phyloP scores from a whole-genome alignment of 2,329 filamentous ascomycete species.

The Fusarium continuum region DNA sequence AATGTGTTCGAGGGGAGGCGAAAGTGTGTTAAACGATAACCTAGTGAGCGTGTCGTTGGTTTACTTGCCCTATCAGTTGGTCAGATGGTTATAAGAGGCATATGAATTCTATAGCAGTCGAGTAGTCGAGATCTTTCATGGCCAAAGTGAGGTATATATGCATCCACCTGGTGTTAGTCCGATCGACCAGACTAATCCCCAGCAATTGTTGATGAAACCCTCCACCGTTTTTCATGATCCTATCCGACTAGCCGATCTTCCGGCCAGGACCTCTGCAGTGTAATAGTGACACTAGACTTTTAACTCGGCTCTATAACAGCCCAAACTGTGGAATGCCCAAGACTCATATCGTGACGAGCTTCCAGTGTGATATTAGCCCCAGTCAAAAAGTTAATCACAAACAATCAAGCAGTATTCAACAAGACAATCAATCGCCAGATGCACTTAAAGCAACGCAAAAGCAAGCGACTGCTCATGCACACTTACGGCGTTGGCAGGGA shows the following conservation, averaged over 20 bases:
- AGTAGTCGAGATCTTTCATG: neutral
- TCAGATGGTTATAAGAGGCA: too few species aligned
- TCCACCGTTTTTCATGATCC: conserved; percentile 3
- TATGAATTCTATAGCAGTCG: too few species aligned
- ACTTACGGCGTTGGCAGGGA: conserved; percentile 35
- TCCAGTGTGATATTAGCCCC: conserved; percentile 10
- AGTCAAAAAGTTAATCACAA: conserved; percentile 8
- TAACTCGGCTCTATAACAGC: too few species aligned
- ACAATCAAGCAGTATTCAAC: neutral
- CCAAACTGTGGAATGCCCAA: neutral
- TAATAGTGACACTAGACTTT: too few species aligned
- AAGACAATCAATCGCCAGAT: conserved; percentile 1
- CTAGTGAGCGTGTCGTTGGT: too few species aligned
- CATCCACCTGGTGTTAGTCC: neutral
- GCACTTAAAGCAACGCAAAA: neutral
- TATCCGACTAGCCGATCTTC: neutral
- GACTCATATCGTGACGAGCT: neutral
- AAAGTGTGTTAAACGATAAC: too few species aligned
- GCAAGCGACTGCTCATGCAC: conserved; percentile 24
- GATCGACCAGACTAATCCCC: neutral
- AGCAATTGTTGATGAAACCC: conserved; percentile 18
- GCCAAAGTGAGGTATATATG: neutral
- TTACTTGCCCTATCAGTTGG: too few species aligned
- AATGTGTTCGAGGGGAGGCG: neutral
- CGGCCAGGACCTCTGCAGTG: too few species aligned